Base-by-base conservation (phyloP, 371 early-diverging fungal genomes). In the Lichtheimia ornata region DNA sequence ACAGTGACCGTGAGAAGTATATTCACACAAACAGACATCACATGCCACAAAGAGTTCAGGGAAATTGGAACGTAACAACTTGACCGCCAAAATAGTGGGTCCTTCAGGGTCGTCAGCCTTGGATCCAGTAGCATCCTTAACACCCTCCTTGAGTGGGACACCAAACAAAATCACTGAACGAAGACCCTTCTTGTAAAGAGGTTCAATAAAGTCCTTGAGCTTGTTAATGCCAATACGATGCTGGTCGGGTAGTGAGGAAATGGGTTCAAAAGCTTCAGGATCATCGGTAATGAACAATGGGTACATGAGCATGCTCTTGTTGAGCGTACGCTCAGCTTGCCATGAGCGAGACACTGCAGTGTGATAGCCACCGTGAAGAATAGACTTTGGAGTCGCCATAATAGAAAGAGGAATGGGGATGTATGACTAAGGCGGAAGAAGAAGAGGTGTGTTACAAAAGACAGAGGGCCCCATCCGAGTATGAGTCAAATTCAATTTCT, bases 21-120 rank as follows among this genome's bases (percentile, higher is more conserved):
- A 98, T 50, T 92, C 96, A 77, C 98, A 98, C 11, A 98, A 76
- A 66, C 98, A 98, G n/a, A 97, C 88, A 73, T 98, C 98, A 74
- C 95, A 94, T 17, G 91, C 92, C 20, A 98, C 87, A 49, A 94
- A 84, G 13, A 98, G 72, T 5, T 82, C 67, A 0, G 97, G 96
- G 76, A 91, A 98, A 28, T 79, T 75, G 18, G 79, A 66, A 52
- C 93, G 87, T 54, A 98, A 74, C 20, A 94, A 66, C 53, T 85
- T 77, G 64, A 97, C 79, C 13, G 96, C 93, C 51, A 82, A 83
- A 56, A 98, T 92, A 24, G 94, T 93, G 5, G 97, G 97, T 2
- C 93, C 91, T 17, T 88, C 66, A n/a, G 89, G 88, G 65, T 90
- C 92, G 63, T 96, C 96, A 5, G 97, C 97, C 17, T 79, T 76